Base-by-base conservation (phyloP, 148 eudicot genomes). In the Drosera capensis region DNA sequence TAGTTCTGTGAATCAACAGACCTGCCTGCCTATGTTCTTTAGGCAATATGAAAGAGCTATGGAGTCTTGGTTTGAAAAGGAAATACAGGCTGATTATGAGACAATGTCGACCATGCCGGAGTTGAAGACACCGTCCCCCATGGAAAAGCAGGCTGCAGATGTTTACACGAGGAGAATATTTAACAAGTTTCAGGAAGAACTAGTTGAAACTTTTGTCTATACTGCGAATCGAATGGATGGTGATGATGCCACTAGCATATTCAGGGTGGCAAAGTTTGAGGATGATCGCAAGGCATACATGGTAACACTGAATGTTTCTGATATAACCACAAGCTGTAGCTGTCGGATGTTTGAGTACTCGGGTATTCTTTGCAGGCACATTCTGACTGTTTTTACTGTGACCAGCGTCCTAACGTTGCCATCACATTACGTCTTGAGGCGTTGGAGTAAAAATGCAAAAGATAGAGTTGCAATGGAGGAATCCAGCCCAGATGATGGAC, bases 381-480 rank as follows among this genome's bases (percentile, higher is more conserved):
- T 87, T 50, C 58, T 87, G 68, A 87, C 96, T 7, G 94, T 79
- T 43, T 87, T 79, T 59, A 77, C 96, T 16, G 96, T 87, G 24
- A 77, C 94, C 46, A 87, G 79, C 60, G 80, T 87, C 25, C 90
- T 87, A 62, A 87, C 90, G 25, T 64, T 87, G 57, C 96, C 96
- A 43, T 51, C 90, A 25, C 94, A 79, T 72, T 87, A 77, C 68
- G 77, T 87, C 49, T 67, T 79, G 65, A 87, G 67, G 59, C 79
- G 94, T 55, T 87, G 96, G 96, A 87, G 90, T 39, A 68, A 71
- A 65, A 72, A 72, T 72, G 94, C 94, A n/a, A 87, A 79, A 68
- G 60, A 51, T 54, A 60, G 54, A 44, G 40, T 23, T 58, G 56
- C 41, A 48, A 65, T 55, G 30, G 82, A 79, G 40, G 78, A 74